Conservation (phyloP, 2,329 filamentous ascomycete genomes). For the Colletotrichum noveboracense region DNA sequence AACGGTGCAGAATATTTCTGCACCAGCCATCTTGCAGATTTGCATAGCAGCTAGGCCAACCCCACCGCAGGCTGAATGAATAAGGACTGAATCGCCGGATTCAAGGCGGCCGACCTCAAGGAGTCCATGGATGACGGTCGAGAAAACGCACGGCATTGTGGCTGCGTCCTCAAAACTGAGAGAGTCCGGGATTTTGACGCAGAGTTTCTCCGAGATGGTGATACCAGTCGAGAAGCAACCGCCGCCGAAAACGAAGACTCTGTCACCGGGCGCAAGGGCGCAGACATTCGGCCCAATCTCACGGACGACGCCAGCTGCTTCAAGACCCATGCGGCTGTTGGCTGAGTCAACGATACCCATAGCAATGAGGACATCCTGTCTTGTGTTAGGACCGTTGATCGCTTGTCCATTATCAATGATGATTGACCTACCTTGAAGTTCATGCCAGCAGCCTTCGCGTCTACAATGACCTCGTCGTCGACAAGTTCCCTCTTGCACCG, state of each 20-base stretch:
- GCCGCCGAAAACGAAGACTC: neutral
- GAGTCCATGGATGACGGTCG: conserved; percentile 37
- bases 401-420: conserved; percentile 24
- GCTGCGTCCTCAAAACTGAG: conserved; percentile 40
- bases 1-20: conserved; percentile 39
- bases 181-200: conserved; percentile 36
- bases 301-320: conserved; percentile 34
- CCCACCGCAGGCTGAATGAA: conserved; percentile 32
- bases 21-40: conserved; percentile 32
- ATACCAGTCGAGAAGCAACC: conserved; percentile 7
- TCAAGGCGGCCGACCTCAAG: conserved; percentile 32
- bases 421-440: conserved; percentile 24
- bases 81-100: conserved; percentile 28
- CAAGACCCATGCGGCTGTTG: conserved; percentile 28
- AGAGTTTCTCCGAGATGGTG: neutral
- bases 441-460: neutral
- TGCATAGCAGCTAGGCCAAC: conserved; percentile 31
- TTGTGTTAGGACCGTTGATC: neutral
- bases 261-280: conserved; percentile 31
- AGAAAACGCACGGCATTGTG: conserved; percentile 37
- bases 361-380: conserved; percentile 22
- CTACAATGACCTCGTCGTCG: neutral
- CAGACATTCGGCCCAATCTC: conserved; percentile 30
- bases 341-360: conserved; percentile 25
- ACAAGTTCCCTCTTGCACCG: neutral